These are phyloP conservation scores for Skeletonema tropicum DNA, from an alignment of 108 stramenopile genomes.

Conservation along the genomic window DNA sequence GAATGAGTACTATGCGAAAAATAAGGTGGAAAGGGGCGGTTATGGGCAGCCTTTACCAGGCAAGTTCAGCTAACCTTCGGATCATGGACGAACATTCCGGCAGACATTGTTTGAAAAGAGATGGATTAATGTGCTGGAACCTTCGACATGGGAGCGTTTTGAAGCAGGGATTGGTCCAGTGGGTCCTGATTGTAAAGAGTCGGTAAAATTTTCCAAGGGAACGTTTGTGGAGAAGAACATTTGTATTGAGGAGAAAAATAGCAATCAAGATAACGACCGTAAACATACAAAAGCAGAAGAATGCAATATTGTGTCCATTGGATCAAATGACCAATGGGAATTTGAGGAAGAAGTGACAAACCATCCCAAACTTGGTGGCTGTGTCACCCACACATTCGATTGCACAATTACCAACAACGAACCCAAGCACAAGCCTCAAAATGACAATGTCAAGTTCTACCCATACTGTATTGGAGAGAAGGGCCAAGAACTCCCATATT, in stretches of 20 bases:
- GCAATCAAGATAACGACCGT: not conserved
- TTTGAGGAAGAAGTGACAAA: slow-evolving; percentile 28
- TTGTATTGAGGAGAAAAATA: slow-evolving; percentile 13
- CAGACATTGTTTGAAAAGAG: slow-evolving; percentile 24
- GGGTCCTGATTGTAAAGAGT: slow-evolving; percentile 19
- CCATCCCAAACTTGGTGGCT: slow-evolving; percentile 7
- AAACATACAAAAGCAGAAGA: slow-evolving; percentile 1
- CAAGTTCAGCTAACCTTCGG: not conserved
- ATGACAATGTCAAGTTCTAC: slow-evolving; percentile 24
- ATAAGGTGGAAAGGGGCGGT: slow-evolving; percentile 37
- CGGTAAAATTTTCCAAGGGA: slow-evolving; percentile 20
- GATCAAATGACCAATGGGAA: slow-evolving; percentile 36
- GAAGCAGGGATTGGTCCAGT: slow-evolving; percentile 26
- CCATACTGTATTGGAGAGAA: slow-evolving; percentile 34
- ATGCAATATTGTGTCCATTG: slow-evolving; percentile 27
- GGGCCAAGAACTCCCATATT: slow-evolving; percentile 13
- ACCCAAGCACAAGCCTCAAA: slow-evolving; percentile 12
- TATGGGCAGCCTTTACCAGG: slow-evolving; percentile 50
- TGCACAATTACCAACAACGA: slow-evolving; percentile 24
- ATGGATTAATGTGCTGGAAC: slow-evolving; percentile 44
- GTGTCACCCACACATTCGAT: slow-evolving; percentile 32
- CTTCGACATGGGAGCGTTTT: slow-evolving; percentile 15
- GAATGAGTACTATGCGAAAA: slow-evolving; percentile 13
- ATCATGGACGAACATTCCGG: not conserved
- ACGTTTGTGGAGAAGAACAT: slow-evolving; percentile 25